Conservation (phyloP, 2,329 filamentous ascomycete species). For the Podosphaera fusca region DNA sequence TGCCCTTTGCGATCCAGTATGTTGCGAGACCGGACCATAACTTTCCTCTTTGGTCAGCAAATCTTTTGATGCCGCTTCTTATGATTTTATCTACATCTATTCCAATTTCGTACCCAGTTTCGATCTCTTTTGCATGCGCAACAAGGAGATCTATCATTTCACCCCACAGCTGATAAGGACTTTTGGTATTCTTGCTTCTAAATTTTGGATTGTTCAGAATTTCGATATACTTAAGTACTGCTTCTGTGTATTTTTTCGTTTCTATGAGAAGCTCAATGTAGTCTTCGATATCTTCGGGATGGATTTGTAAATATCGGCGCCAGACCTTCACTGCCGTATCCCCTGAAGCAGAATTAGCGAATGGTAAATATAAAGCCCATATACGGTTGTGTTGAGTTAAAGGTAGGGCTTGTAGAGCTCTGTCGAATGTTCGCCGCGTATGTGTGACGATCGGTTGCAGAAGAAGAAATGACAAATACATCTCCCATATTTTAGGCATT, state of each 20-base stretch:
- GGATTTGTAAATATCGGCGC: constrained; percentile 90
- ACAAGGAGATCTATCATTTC: constrained; percentile 94
- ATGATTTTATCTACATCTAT: constrained; percentile 87
- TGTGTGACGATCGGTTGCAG: constrained; percentile 78
- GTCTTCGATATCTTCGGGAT: constrained; percentile 85
- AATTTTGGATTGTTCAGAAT: constrained; percentile 81
- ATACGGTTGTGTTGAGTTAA: constrained; percentile 90
- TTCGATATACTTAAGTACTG: constrained; percentile 73
- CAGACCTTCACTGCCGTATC: constrained; percentile 83
- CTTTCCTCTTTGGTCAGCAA: constrained; percentile 83
- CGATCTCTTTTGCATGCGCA: constrained; percentile 66
- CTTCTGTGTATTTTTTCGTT: constrained; percentile 69
- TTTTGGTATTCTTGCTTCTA: constrained; percentile 79
- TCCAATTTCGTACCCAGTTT: constrained; percentile 56
- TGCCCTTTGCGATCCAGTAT: constrained; percentile 85
- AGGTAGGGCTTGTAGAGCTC: constrained; percentile 72
- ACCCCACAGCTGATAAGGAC: constrained; percentile 89
- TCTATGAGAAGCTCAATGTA: constrained; percentile 77
- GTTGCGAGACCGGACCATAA: constrained; percentile 87
- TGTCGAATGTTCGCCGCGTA: constrained; percentile 74
- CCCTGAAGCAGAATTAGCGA: constrained; percentile 75
- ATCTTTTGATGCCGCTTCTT: constrained; percentile 70
- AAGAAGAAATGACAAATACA: constrained; percentile 80
- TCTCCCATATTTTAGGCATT: constrained; percentile 96
- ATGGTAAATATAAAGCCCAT: constrained; percentile 77